Evolutionary conservation across 345 rosid species (phyloP).

Genomic region (Cochlearia excelsa): DNA sequence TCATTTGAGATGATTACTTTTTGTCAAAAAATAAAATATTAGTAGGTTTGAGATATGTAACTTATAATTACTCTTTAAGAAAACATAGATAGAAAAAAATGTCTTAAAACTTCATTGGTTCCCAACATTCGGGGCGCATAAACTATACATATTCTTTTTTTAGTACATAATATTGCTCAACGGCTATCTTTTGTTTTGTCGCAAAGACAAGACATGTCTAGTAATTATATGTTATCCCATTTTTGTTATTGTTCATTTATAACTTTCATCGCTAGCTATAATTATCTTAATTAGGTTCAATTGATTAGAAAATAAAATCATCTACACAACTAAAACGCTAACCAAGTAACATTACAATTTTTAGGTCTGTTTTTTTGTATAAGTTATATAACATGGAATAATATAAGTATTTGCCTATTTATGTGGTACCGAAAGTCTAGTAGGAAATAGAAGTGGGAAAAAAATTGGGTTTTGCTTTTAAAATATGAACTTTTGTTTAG

Average conservation of each 20-base stretch:
- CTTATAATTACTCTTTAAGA: neutral
- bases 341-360: conserved; percentile 5
- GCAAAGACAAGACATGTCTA: conserved; percentile 4
- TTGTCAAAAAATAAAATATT: no score
- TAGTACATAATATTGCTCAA: conserved; percentile 4
- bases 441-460: no score
- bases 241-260: neutral
- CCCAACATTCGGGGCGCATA: conserved; percentile 14
- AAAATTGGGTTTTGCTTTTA: no score
- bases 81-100: no score
- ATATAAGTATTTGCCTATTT: neutral
- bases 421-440: no score
- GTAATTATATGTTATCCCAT: neutral
- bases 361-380: neutral
- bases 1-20: no score
- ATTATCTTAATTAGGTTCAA: neutral
- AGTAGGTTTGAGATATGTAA: no score
- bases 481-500: no score
- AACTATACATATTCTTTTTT: conserved; percentile 2
- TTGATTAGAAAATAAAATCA: neutral
- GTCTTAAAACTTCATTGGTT: conserved; percentile 6
- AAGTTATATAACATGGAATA: neutral
- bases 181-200: conserved; percentile 19
- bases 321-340: neutral
- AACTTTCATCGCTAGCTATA: neutral